These are phyloP conservation scores for Xylaria grammica DNA, from an alignment of 495 filamentous ascomycete species.

Conservation along the genomic window DNA sequence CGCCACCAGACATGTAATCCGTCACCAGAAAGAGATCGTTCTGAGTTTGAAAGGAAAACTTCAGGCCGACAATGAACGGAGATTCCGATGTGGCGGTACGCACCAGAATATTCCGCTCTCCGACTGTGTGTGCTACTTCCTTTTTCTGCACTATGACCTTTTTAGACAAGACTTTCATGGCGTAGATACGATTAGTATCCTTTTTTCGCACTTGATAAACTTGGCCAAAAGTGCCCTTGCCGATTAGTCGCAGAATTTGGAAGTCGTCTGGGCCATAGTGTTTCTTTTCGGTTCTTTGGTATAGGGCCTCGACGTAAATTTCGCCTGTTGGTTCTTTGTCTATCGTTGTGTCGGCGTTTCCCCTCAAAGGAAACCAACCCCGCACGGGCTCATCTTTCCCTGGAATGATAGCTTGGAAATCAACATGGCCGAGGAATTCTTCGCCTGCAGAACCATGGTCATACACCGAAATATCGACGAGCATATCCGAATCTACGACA, in stretches of 20 bases:
- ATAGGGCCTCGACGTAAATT: slow-evolving; percentile 82
- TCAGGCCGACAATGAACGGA: slow-evolving; percentile 96
- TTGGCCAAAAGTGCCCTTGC: slow-evolving; percentile 98
- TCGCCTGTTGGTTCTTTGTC: slow-evolving; percentile 79
- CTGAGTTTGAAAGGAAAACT: slow-evolving; percentile 98
- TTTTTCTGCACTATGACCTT: slow-evolving; percentile 99
- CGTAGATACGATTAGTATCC: slow-evolving; percentile 94
- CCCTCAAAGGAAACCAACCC: slow-evolving; percentile 83
- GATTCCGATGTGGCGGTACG: slow-evolving; percentile 95
- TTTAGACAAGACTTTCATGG: slow-evolving; percentile 98
- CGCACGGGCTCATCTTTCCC: slow-evolving; percentile 73
- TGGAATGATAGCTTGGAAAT: slow-evolving; percentile 68
- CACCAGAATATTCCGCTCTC: slow-evolving; percentile 95
- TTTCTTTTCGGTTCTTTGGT: slow-evolving; percentile 87
- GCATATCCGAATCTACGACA: slow-evolving; percentile 88
- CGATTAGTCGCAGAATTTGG: slow-evolving; percentile 92
- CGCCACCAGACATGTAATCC: slow-evolving; percentile 99
- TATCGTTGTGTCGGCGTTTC: slow-evolving; percentile 58
- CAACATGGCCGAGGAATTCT: slow-evolving; percentile 89
- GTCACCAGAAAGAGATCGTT: slow-evolving; percentile 97
- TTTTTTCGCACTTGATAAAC: slow-evolving; percentile 99
- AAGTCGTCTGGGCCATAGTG: slow-evolving; percentile 98
- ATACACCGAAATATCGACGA: slow-evolving; percentile 93
- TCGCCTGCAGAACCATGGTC: slow-evolving; percentile 80
- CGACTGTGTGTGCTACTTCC: slow-evolving; percentile 94